Evolutionary conservation across 2,329 filamentous ascomycete species (phyloP).

Genomic region (Fusarium algeriense): DNA sequence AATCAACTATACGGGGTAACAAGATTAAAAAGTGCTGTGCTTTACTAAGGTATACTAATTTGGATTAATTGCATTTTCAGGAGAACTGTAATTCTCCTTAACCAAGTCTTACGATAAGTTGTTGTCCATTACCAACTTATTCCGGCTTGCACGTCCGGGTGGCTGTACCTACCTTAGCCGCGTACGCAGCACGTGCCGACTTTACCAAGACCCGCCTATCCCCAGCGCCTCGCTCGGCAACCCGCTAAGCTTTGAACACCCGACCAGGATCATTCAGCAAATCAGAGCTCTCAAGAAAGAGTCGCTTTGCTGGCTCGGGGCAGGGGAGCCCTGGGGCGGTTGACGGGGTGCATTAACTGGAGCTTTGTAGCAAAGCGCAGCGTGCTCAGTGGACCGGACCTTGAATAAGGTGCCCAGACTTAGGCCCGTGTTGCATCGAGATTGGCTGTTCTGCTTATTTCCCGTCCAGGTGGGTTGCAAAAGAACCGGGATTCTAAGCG

Average conservation of each 20-base stretch:
- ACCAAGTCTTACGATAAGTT: background rate
- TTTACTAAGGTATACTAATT: too few species aligned
- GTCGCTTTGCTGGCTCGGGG: constrained; percentile 40
- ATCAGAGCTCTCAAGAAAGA: constrained; percentile 28
- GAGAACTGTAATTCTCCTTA: background rate
- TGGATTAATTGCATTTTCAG: too few species aligned
- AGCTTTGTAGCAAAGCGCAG: constrained; percentile 18
- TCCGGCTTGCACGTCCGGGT: constrained; percentile 15
- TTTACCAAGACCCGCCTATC: constrained; percentile 21
- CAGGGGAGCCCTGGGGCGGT: constrained; percentile 24
- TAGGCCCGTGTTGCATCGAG: constrained; percentile 34
- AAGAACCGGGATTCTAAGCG: too few species aligned
- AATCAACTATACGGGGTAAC: background rate
- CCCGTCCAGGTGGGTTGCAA: background rate
- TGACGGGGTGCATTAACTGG: constrained; percentile 18
- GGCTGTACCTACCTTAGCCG: constrained; percentile 12
- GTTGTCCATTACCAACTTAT: constrained; percentile 12
- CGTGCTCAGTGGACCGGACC: constrained; percentile 22
- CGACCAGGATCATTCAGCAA: constrained; percentile 21
- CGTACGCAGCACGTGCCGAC: constrained; percentile 21
- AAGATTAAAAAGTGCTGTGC: background rate
- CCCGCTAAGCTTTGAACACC: constrained; percentile 37
- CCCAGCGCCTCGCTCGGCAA: constrained; percentile 44
- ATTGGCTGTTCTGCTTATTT: constrained; percentile 40
- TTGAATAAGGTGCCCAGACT: constrained; percentile 23